Evolutionary conservation across 2,329 filamentous ascomycete genomes (phyloP).

Genomic region (Apiospora kogelbergensis): DNA sequence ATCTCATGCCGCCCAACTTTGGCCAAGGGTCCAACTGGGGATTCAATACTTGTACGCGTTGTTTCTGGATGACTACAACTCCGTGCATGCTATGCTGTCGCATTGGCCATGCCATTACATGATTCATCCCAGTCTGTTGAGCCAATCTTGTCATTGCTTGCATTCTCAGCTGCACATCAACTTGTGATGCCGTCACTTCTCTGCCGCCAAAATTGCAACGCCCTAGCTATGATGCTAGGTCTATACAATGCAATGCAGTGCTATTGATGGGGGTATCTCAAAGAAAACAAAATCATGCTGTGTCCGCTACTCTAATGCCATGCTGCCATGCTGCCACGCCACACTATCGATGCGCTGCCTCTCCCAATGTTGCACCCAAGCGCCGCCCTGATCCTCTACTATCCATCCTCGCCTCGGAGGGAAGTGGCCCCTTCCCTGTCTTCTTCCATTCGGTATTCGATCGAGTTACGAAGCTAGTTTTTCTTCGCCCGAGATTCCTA

Average conservation of each 20-base stretch:
- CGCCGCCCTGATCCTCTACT: neutral
- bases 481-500: conserved; percentile 8
- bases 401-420: neutral
- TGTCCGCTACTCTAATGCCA: conserved; percentile 2
- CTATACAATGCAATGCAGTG: neutral
- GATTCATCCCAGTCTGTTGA: neutral
- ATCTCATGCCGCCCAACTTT: neutral
- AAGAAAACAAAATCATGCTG: neutral
- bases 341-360: neutral
- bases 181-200: neutral
- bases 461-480: neutral
- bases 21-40: too few species aligned
- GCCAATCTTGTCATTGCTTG: neutral
- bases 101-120: neutral
- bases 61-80: too few species aligned
- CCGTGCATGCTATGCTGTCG: too few species aligned
- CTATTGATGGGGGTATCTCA: neutral
- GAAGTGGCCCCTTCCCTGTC: neutral
- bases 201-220: neutral
- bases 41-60: too few species aligned
- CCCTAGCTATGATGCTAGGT: neutral
- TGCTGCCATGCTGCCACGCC: neutral
- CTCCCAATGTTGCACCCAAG: neutral
- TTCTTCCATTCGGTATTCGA: neutral
- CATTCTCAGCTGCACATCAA: neutral